Conservation (phyloP, 2,329 filamentous ascomycete genomes). For the Xylaria sp. region DNA sequence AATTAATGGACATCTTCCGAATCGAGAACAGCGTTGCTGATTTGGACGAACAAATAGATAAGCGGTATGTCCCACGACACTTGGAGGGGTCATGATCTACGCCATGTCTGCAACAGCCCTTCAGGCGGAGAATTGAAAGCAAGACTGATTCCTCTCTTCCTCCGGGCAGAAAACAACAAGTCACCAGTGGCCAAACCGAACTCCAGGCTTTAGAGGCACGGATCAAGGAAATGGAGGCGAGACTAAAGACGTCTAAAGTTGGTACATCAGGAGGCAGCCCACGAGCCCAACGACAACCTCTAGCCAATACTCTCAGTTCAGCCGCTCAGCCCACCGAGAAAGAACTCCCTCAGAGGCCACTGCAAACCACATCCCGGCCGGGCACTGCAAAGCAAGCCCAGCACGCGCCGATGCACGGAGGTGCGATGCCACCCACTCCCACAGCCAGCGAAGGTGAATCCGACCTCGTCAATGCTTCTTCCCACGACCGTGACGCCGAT, state of each 20-base stretch:
- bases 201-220: conserved; percentile 87
- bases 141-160: conserved; percentile 32
- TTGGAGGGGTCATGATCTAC: conserved; percentile 10
- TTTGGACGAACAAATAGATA: conserved; percentile 78
- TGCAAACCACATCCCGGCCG: conserved; percentile 58
- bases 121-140: neutral
- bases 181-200: conserved; percentile 79
- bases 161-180: conserved; percentile 77
- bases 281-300: conserved; percentile 47
- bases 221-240: conserved; percentile 85
- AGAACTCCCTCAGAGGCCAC: conserved; percentile 45
- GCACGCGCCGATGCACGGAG: conserved; percentile 63
- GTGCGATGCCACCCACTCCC: conserved; percentile 69
- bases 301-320: conserved; percentile 47
- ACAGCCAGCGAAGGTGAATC: conserved; percentile 73
- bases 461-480: conserved; percentile 52
- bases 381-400: conserved; percentile 63
- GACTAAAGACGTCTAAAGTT: conserved; percentile 58
- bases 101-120: neutral
- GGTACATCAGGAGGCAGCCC: conserved; percentile 35
- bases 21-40: conserved; percentile 82
- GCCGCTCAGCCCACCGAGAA: conserved; percentile 45
- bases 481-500: conserved; percentile 48
- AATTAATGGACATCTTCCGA: conserved; percentile 89
- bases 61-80: conserved; percentile 72